Evolutionary conservation across 2,329 filamentous ascomycete genomes (phyloP), one percentile per base, ranked within the genome.

Genomic region (Cercospora janseana): DNA sequence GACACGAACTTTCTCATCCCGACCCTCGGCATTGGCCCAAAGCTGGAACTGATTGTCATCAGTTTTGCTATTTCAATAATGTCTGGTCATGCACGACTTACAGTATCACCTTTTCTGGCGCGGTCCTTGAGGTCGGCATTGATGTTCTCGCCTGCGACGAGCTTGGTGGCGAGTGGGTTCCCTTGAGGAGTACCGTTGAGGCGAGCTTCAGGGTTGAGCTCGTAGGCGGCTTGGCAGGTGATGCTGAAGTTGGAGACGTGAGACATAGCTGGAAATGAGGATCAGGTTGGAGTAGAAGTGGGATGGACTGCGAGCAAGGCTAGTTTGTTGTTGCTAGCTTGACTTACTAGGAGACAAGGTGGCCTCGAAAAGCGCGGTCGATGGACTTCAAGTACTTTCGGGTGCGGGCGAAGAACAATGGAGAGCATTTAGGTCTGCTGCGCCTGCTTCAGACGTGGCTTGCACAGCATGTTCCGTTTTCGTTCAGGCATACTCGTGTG

Each of bases 171-270:
- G 1, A 40, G 35, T 23, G 8, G n/a, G 5, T 40, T 20, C 3
- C 35, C 35, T 9, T 1, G 1, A 2, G 35, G 21, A 16, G 13
- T 40, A 5, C 35, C 35, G 7, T 40, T 40, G 15, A 40, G 35
- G 35, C 35, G 35, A 12, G 35, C 35, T 40, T 40, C 35, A 23
- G 26, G 35, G 35, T 40, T 40, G 20, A 40, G 35, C 4, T 40
- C 35, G 35, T 40, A 40, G 35, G 20, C 21, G n/a, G 35, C 35
- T 21, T 40, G 20, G 35, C 35, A 40, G 35, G 35, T 26, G 35
- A 40, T 16, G 35, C 26, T 20, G 7, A 40, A 40, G 35, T 6
- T 2, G 35, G 35, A 40, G n/a, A 40, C 35, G 35, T 26, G 35
- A 4, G 35, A 40, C 35, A 40, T 40, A 2, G 5, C 26, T 24